phyloP scores from a whole-genome alignment of 805 yeast genomes.

The Monosporozyma solicola region DNA sequence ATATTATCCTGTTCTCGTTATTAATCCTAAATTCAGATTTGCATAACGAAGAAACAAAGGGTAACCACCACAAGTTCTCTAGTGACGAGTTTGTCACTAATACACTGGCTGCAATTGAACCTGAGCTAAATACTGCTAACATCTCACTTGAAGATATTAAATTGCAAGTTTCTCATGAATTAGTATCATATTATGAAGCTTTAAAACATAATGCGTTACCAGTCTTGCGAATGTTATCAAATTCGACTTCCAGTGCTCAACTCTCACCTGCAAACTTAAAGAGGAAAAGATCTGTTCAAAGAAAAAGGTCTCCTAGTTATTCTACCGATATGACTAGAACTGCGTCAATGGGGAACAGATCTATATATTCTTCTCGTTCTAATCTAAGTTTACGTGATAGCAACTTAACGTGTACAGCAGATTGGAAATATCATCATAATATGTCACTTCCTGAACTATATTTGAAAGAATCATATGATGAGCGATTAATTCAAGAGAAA shows the following conservation, averaged over 20 bases:
- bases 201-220: slow-evolving; percentile 20
- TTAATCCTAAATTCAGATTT: slow-evolving; percentile 69
- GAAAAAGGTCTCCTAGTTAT: not conserved
- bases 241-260: not conserved
- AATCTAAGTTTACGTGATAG: not conserved
- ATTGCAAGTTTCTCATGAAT: slow-evolving; percentile 11
- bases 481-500: slow-evolving; percentile 7
- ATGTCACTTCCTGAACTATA: slow-evolving; percentile 18
- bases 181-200: slow-evolving; percentile 16
- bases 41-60: slow-evolving; percentile 41
- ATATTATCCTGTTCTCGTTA: slow-evolving; percentile 62
- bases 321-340: not conserved
- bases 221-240: slow-evolving; percentile 9
- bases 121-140: slow-evolving; percentile 14
- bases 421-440: slow-evolving; percentile 22
- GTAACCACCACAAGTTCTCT: slow-evolving; percentile 32
- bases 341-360: not conserved
- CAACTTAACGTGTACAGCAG: slow-evolving; percentile 3
- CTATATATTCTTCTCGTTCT: not conserved
- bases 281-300: not conserved
- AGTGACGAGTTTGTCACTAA: slow-evolving; percentile 39
- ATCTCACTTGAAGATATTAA: slow-evolving; percentile 3
- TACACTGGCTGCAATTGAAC: slow-evolving; percentile 39
- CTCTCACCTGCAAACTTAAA: not conserved
- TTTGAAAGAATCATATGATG: slow-evolving; percentile 20